These are phyloP conservation scores for Athelia psychrophila DNA, from an alignment of 1,284 basidiomycete species.

Conservation along the genomic window DNA sequence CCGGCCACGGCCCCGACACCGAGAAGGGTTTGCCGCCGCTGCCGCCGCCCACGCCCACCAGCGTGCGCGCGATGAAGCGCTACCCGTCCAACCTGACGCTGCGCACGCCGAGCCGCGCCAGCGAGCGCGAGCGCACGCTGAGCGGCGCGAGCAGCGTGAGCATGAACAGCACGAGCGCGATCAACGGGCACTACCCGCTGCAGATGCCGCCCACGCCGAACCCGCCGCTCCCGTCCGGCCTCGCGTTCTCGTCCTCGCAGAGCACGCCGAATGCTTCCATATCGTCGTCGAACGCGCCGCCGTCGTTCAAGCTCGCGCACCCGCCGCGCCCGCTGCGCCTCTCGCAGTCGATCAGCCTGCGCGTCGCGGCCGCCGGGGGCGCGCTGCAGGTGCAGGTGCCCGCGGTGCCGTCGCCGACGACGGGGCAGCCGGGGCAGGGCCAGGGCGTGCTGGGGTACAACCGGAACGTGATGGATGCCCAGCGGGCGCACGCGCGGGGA, in stretches of 20 bases:
- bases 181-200: neutral
- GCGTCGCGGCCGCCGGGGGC: no score
- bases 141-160: slow-evolving; percentile 17
- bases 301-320: slow-evolving; percentile 10
- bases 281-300: slow-evolving; percentile 12
- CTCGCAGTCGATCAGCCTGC: neutral
- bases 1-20: slow-evolving; percentile 4
- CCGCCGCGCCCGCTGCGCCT: slow-evolving; percentile 1
- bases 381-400: no score
- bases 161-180: slow-evolving; percentile 3
- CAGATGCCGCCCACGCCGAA: neutral
- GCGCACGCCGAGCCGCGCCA: slow-evolving; percentile 12
- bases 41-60: neutral
- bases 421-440: no score
- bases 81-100: slow-evolving; percentile 16
- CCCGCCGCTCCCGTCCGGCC: neutral
- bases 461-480: slow-evolving; percentile 37
- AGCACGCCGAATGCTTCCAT: slow-evolving; percentile 4
- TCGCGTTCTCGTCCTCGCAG: no score
- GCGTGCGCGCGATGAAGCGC: neutral
- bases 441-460: slow-evolving; percentile 27
- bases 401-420: no score
- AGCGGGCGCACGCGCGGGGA: slow-evolving; percentile 15
- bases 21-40: slow-evolving; percentile 20
- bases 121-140: slow-evolving; percentile 18